A percentile compares a stretch with the other conserved stretches of the same genome.
phyloP scores from a whole-genome alignment of 257 asterid genomes.

The Galeopsis tetrahit region DNA sequence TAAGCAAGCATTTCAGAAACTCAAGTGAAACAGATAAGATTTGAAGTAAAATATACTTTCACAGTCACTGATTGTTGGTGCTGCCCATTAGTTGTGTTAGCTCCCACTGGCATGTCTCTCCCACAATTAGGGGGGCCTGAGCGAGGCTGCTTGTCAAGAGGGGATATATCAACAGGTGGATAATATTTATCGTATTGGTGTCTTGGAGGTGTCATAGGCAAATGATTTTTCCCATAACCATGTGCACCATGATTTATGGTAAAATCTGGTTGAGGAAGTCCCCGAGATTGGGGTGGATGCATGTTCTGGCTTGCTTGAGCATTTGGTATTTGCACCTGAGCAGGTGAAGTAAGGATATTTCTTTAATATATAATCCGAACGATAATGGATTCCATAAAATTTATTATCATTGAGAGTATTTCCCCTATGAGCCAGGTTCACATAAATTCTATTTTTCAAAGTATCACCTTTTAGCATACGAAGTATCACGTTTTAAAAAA shows the following conservation, averaged over 20 bases:
- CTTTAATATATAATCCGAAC: slow-evolving; percentile 17
- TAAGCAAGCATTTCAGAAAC: slow-evolving; percentile 15
- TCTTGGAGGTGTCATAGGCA: slow-evolving; percentile 58
- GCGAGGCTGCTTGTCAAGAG: slow-evolving; percentile 62
- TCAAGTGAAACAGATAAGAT: slow-evolving; percentile 16
- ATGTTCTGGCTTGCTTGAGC: slow-evolving; percentile 61
- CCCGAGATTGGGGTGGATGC: slow-evolving; percentile 72
- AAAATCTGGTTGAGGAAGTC: slow-evolving; percentile 60
- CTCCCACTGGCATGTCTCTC: slow-evolving; percentile 59
- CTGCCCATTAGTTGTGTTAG: slow-evolving; percentile 55
- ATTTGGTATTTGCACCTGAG: slow-evolving; percentile 75
- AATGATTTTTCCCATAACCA: slow-evolving; percentile 53
- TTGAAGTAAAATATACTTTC: slow-evolving; percentile 52
- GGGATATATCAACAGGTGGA: slow-evolving; percentile 62
- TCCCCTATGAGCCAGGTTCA: too few relatives aligned
- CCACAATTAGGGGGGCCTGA: slow-evolving; percentile 57
- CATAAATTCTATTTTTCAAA: too few relatives aligned
- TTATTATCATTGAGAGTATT: neutral
- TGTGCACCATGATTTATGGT: slow-evolving; percentile 58
- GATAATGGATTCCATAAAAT: slow-evolving; percentile 22
- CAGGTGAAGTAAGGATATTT: slow-evolving; percentile 14
- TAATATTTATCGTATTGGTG: slow-evolving; percentile 72
- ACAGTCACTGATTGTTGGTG: slow-evolving; percentile 70
- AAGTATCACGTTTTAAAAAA: too few relatives aligned
- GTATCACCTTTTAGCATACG: too few relatives aligned